Percentiles rank a stretch among this genome's conserved stretches.
Conservation (phyloP, 306 rosid genomes). For the Ammopiptanthus mongolicus region DNA sequence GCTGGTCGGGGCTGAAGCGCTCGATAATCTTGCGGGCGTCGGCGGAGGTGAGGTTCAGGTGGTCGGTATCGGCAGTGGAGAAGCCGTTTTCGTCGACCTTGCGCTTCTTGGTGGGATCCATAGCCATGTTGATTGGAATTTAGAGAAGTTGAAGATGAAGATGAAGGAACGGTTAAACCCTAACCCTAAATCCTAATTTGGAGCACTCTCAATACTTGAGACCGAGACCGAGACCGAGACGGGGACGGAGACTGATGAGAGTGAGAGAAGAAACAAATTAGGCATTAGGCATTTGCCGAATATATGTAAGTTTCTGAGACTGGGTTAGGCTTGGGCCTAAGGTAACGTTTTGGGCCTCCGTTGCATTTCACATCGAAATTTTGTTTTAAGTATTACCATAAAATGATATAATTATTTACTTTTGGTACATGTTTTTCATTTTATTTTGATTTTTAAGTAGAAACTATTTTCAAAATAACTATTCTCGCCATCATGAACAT, state of each 20-base stretch:
- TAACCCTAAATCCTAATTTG: slow-evolving; percentile 36
- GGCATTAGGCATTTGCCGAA: neutral
- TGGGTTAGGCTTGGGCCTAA: neutral
- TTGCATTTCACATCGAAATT: neutral
- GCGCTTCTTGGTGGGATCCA: slow-evolving; percentile 85
- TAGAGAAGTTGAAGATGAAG: neutral
- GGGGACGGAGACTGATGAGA: neutral
- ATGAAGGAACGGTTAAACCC: slow-evolving; percentile 31
- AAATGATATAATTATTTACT: too few relatives aligned
- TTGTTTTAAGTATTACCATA: too few relatives aligned
- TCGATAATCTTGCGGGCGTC: slow-evolving; percentile 84
- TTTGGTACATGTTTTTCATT: too few relatives aligned
- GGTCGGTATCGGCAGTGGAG: slow-evolving; percentile 14
- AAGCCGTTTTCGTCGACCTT: slow-evolving; percentile 85
- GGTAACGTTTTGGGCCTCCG: neutral
- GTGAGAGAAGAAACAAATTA: neutral
- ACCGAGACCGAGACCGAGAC: neutral
- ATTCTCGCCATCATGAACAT: too few relatives aligned
- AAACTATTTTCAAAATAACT: too few relatives aligned
- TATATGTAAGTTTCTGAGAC: neutral
- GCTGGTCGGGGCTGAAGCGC: slow-evolving; percentile 69
- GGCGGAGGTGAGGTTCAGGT: slow-evolving; percentile 37
- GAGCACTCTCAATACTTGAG: neutral
- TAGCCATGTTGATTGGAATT: neutral
- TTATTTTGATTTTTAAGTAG: too few relatives aligned